Evolutionary conservation across 2,329 filamentous ascomycete genomes (phyloP).

Genomic region (Colletotrichum paranaense): DNA sequence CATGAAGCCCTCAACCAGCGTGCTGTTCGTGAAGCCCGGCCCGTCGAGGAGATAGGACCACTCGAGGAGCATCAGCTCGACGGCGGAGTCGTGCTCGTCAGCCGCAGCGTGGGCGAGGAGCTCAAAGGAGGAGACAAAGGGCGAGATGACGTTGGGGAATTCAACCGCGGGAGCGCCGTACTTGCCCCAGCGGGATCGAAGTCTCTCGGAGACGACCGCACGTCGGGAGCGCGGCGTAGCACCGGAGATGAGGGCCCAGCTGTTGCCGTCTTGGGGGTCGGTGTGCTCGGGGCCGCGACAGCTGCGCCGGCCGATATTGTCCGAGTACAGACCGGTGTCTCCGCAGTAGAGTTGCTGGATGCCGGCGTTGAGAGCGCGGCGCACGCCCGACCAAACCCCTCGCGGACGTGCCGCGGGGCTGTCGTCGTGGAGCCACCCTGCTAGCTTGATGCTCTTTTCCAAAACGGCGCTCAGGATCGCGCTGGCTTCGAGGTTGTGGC

Average conservation of each 20-base stretch:
- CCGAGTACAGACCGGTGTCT: slow-evolving; percentile 53
- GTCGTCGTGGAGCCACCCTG: slow-evolving; percentile 53
- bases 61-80: slow-evolving; percentile 53
- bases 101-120: slow-evolving; percentile 50
- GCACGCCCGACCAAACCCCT: slow-evolving; percentile 35
- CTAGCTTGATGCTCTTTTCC: slow-evolving; percentile 58
- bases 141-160: slow-evolving; percentile 48
- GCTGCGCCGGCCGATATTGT: slow-evolving; percentile 52
- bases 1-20: slow-evolving; percentile 54
- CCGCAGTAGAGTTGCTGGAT: slow-evolving; percentile 40
- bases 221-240: slow-evolving; percentile 37
- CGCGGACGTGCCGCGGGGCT: slow-evolving; percentile 16
- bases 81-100: slow-evolving; percentile 47
- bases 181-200: slow-evolving; percentile 53
- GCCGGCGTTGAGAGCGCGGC: slow-evolving; percentile 36
- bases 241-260: slow-evolving; percentile 53
- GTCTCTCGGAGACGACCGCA: slow-evolving; percentile 46
- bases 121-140: slow-evolving; percentile 49
- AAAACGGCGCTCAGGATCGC: slow-evolving; percentile 65
- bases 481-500: slow-evolving; percentile 63
- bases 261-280: slow-evolving; percentile 62
- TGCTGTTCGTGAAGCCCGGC: slow-evolving; percentile 53
- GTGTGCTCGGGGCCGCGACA: slow-evolving; percentile 50
- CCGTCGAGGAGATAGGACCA: slow-evolving; percentile 54
- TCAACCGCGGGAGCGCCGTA: slow-evolving; percentile 59